These are phyloP conservation scores for Pseudopithomyces maydicus DNA, from an alignment of 2,329 filamentous ascomycete genomes.

Conservation along the genomic window DNA sequence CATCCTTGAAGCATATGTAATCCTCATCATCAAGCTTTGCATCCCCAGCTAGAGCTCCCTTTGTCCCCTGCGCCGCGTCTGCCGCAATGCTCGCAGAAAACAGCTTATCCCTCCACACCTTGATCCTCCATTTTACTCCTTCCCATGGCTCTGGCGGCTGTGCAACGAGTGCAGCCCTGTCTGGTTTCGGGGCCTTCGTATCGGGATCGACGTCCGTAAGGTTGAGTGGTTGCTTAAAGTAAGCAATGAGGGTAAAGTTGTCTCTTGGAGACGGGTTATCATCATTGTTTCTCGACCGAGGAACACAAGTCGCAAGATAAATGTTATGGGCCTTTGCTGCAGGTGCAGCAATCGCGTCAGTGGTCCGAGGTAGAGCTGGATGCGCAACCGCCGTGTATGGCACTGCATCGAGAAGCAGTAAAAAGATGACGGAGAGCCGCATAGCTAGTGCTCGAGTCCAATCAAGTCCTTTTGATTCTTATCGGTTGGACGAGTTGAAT, in stretches of 20 bases:
- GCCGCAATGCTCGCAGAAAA: slow-evolving; percentile 6
- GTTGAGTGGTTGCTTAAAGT: slow-evolving; percentile 14
- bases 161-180: slow-evolving; percentile 8
- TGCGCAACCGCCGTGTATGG: slow-evolving; percentile 1
- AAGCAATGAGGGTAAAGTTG: slow-evolving; percentile 14
- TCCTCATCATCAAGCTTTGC: slow-evolving; percentile 6
- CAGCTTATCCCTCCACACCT: slow-evolving; percentile 11
- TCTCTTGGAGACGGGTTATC: neutral
- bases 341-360: neutral
- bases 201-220: neutral
- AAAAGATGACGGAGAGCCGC: neutral
- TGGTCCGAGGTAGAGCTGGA: neutral
- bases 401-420: slow-evolving; percentile 1
- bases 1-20: slow-evolving; percentile 12
- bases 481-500: too few relatives aligned
- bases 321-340: slow-evolving; percentile 13
- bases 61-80: neutral
- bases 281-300: neutral
- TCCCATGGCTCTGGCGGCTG: slow-evolving; percentile 12
- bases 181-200: slow-evolving; percentile 3
- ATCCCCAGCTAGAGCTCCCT: slow-evolving; percentile 10
- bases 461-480: neutral
- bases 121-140: slow-evolving; percentile 10
- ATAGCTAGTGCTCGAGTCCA: neutral
- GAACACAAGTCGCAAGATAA: slow-evolving; percentile 14